Evolutionary conservation across 2,329 filamentous ascomycete genomes (phyloP), one percentile per base, ranked within the genome.

Genomic region (Ophiosphaerella korrae): DNA sequence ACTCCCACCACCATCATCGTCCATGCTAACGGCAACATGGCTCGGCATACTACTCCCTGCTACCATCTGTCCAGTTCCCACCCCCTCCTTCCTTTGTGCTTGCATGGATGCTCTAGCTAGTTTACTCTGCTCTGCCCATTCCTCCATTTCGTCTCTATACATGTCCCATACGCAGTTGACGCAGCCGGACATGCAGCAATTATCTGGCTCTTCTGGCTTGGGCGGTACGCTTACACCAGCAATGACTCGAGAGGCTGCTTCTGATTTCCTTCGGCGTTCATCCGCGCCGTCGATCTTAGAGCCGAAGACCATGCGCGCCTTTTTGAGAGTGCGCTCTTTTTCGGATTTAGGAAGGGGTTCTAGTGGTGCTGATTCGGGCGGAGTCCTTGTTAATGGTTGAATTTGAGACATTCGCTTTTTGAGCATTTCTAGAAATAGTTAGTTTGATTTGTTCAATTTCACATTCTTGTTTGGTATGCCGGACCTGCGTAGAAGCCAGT

Each of bases 131-230:
- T 79, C 77, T 3, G 87, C 88, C 90, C 92, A 97, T 50, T 90
- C 89, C 73, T 97, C 92, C 75, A 97, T 82, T 45, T 97, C 94
- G 60, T 99, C 93, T 7, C 92, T 83, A 74, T 87, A 97, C 45
- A 85, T 80, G 64, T 97, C 92, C 92, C 92, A 97, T 2, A 97
- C 94, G 73, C 94, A 99, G 73, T 97, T 92, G 42, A 96, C 93
- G 71, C 94, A 99, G 3, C 94, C 94, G 68, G 90, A 94, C 94
- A 99, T 99, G 76, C 94, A 99, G 81, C 94, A 99, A 70, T 99
- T 97, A 67, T 97, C 94, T 3, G 94, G 94, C 75, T 99, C 93
- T 41, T 85, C 82, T 1, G 94, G 94, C 41, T 84, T 84, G 0
- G 92, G 92, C 2, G 94, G 94, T 4, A 97, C 88, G 14, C 85